Evolutionary conservation across 768 basidiomycete species (phyloP).

Genomic region (Fistulinella prunicolor): DNA sequence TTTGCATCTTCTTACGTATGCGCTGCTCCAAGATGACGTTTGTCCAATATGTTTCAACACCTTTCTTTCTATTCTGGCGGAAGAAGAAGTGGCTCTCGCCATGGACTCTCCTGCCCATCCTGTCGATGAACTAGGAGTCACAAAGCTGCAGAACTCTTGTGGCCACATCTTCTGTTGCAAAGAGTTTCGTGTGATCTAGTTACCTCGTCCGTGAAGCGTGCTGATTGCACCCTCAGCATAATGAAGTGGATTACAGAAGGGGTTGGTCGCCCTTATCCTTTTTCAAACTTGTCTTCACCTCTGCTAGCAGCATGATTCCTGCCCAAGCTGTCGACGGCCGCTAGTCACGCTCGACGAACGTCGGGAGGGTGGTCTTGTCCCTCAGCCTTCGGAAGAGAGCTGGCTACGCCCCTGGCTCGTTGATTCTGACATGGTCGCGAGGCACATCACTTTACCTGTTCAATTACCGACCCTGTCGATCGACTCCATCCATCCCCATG

Average conservation of each 20-base stretch:
- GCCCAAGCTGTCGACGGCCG: constrained; percentile 59
- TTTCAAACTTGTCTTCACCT: constrained; percentile 8
- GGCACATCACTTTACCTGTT: constrained; percentile 6
- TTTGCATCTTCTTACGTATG: neutral
- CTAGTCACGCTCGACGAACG: constrained; percentile 33
- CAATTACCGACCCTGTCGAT: constrained; percentile 21
- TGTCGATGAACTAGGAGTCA: constrained; percentile 67
- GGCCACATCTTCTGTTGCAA: constrained; percentile 78
- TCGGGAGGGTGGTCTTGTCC: constrained; percentile 4
- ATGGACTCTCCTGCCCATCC: constrained; percentile 81
- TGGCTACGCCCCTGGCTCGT: constrained; percentile 26
- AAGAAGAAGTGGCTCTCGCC: constrained; percentile 68
- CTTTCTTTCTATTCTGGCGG: constrained; percentile 63
- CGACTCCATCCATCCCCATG: constrained; percentile 13
- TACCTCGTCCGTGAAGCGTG: constrained; percentile 4
- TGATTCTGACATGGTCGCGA: constrained; percentile 17
- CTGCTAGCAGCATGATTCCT: constrained; percentile 53
- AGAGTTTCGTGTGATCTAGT: constrained; percentile 52
- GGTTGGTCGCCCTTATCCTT: constrained; percentile 37
- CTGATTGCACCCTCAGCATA: constrained; percentile 45
- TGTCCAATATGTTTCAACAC: constrained; percentile 78
- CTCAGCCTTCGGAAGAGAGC: constrained; percentile 6
- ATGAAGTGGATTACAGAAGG: constrained; percentile 59
- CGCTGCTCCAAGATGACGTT: constrained; percentile 47
- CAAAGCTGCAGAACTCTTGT: constrained; percentile 52